Conservation (phyloP, 2,329 filamentous ascomycete genomes). For the Cryphonectria naterciae region DNA sequence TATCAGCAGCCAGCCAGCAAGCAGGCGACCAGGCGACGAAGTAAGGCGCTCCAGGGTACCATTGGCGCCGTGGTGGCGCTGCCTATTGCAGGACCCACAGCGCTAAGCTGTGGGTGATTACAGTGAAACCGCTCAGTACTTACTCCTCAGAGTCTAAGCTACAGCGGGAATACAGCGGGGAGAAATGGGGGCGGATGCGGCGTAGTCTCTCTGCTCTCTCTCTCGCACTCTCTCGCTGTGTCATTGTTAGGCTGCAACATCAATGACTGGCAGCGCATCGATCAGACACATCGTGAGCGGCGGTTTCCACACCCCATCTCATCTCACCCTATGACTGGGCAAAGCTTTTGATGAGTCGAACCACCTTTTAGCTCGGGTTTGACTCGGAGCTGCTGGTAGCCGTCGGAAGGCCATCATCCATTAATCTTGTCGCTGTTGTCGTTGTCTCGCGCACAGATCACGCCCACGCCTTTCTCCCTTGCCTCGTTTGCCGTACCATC, state of each 20-base stretch:
- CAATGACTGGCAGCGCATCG: conserved; percentile 5
- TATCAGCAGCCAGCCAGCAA: not conserved
- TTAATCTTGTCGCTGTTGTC: conserved; percentile 4
- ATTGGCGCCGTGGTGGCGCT: not conserved
- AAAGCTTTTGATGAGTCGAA: conserved; percentile 25
- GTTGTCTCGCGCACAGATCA: conserved; percentile 20
- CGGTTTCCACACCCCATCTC: not conserved
- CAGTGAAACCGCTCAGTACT: not conserved
- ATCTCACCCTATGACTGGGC: conserved; percentile 4
- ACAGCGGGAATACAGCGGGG: no score
- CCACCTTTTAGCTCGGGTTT: conserved; percentile 16
- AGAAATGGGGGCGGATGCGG: not conserved
- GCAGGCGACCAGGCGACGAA: not conserved
- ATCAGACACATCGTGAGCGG: conserved; percentile 10
- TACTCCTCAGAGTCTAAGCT: not conserved
- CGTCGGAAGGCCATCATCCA: conserved; percentile 16
- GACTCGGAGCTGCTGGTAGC: conserved; percentile 30
- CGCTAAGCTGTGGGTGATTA: not conserved
- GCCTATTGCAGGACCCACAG: not conserved
- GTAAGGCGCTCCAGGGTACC: not conserved
- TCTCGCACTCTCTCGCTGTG: not conserved
- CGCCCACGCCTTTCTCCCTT: not conserved
- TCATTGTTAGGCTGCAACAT: not conserved
- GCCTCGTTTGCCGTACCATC: conserved; percentile 6
- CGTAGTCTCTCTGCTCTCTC: no score